Evolutionary conservation across 1,284 basidiomycete species (phyloP), one percentile per base, ranked within the genome.

Genomic region (Erythrobasidium hasegawianum): DNA sequence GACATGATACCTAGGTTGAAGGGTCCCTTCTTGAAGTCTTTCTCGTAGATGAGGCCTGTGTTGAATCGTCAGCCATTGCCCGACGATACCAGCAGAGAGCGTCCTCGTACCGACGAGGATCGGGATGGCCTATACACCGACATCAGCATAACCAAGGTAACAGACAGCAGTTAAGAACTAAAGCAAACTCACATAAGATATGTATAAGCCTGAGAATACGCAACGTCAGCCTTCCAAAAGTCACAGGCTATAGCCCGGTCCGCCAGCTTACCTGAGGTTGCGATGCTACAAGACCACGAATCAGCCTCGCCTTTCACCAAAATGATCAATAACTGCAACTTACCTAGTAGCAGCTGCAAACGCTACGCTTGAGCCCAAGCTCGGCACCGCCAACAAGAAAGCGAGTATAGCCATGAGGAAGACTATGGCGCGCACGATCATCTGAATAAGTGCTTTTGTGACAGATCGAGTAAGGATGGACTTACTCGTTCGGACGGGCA

Each of bases 321-420:
- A n/a, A n/a, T n/a, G n/a, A n/a, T n/a, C n/a, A n/a, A n/a, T n/a
- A n/a, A n/a, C n/a, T n/a, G n/a, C n/a, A 18, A 18, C 27, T 38
- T 27, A 54, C 56, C 56, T 20, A 0, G 87, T 88, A 0, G 87
- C 87, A 2, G 87, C 87, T 0, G 85, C 77, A 74, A 88, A 88
- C 0, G 87, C 87, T 7, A 89, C 87, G 0, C 80, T 75, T 68
- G 84, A 86, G 0, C 87, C 87, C 2, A 89, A 78, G 75, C 84
- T 85, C 0, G 87, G 87, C 1, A 89, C 78, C 0, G 82, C 86
- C 7, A 89, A 81, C 68, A 85, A 81, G 76, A 89, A 88, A 74
- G 86, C 85, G n/a, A 89, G 80, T 1, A 84, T 83, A 71, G 85
- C 87, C 43, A 47, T 47, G 7, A 47, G 16, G 16, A 16, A 5